phyloP scores from a whole-genome alignment of 805 yeast species.

The Yarrowia sp. region DNA sequence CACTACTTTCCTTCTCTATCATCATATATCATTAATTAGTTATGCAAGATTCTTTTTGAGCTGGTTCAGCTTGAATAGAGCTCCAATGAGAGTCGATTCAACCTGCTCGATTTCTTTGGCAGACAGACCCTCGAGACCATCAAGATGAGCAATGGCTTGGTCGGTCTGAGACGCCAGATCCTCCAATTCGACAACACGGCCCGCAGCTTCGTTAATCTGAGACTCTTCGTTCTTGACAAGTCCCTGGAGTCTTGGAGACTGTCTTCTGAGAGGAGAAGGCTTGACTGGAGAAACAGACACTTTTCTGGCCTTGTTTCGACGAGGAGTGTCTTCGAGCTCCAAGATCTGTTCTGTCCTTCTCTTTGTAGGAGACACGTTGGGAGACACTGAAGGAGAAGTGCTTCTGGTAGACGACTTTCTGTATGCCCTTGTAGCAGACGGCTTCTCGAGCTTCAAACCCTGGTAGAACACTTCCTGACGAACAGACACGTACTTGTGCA shows the following conservation, averaged over 20 bases:
- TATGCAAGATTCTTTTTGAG: constrained; percentile 15
- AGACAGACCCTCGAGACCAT: too few relatives aligned
- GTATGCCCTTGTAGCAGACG: neutral
- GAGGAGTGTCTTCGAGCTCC: neutral
- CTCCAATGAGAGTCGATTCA: constrained; percentile 26
- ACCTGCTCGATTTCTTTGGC: constrained; percentile 1
- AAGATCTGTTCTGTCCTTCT: neutral
- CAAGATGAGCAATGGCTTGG: neutral
- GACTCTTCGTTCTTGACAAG: neutral
- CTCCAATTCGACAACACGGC: neutral
- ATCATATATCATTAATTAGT: neutral
- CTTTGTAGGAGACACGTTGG: constrained; percentile 11
- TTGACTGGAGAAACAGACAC: constrained; percentile 12
- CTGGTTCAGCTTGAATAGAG: constrained; percentile 33
- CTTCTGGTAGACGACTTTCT: neutral
- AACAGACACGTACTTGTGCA: constrained; percentile 17
- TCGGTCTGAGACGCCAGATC: constrained; percentile 1
- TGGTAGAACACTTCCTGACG: constrained; percentile 32
- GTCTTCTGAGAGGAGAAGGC: constrained; percentile 6
- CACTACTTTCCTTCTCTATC: too few relatives aligned
- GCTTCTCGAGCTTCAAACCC: neutral
- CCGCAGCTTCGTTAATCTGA: neutral
- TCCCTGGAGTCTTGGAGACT: constrained; percentile 6
- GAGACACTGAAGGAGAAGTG: neutral
- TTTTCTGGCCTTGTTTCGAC: constrained; percentile 9